These are phyloP conservation scores for Geotrichum cucujoidarum DNA, from an alignment of 1,139 yeast genomes.

Conservation along the genomic window DNA sequence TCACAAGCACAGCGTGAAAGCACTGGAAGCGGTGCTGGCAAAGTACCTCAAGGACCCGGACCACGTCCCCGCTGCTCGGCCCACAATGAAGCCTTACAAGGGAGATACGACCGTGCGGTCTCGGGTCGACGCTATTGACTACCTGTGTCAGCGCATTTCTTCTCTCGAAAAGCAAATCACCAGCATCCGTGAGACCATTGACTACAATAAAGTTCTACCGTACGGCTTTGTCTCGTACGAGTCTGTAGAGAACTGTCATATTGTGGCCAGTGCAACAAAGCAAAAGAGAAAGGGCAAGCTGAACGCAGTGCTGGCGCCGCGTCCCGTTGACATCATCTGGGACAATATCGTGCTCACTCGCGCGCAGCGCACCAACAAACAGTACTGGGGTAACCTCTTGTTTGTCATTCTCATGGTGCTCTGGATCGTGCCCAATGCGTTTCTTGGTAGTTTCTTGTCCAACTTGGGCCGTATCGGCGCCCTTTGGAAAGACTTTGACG, in stretches of 20 bases:
- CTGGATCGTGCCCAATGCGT: slow-evolving; percentile 43
- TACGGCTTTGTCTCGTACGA: slow-evolving; percentile 39
- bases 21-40: slow-evolving; percentile 35
- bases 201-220: slow-evolving; percentile 25
- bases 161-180: slow-evolving; percentile 30
- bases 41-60: slow-evolving; percentile 34
- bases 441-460: slow-evolving; percentile 40
- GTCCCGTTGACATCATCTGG: slow-evolving; percentile 40
- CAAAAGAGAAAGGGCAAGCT: slow-evolving; percentile 10
- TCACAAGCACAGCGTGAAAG: slow-evolving; percentile 30
- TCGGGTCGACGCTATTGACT: slow-evolving; percentile 35
- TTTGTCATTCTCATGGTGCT: slow-evolving; percentile 33
- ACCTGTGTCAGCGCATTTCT: slow-evolving; percentile 27
- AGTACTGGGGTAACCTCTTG: slow-evolving; percentile 36
- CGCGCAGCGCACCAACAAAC: slow-evolving; percentile 34
- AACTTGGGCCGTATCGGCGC: slow-evolving; percentile 38
- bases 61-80: slow-evolving; percentile 26
- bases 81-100: slow-evolving; percentile 23
- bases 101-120: slow-evolving; percentile 22
- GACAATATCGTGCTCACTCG: slow-evolving; percentile 33
- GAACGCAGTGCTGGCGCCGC: slow-evolving; percentile 33
- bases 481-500: slow-evolving; percentile 36
- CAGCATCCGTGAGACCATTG: slow-evolving; percentile 28
- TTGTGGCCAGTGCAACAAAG: slow-evolving; percentile 26
- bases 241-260: slow-evolving; percentile 31